These are phyloP conservation scores for Ogataea dorogensis DNA, from an alignment of 805 yeast species.

Conservation along the genomic window DNA sequence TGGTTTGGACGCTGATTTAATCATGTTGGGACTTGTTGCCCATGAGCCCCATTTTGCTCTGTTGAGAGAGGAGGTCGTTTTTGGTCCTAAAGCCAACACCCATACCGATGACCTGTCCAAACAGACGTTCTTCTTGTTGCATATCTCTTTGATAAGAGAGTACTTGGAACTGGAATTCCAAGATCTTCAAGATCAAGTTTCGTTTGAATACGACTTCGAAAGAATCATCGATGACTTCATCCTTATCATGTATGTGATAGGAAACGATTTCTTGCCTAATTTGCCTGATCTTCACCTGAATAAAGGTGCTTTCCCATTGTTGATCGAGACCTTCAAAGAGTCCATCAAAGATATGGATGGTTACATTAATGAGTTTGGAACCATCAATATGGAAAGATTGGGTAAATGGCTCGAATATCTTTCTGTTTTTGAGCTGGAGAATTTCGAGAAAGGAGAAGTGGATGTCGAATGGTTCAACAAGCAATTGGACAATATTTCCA, in stretches of 20 bases:
- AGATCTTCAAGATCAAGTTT: constrained; percentile 60
- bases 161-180: constrained; percentile 83
- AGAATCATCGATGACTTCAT: constrained; percentile 89
- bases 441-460: constrained; percentile 79
- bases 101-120: constrained; percentile 54
- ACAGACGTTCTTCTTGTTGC: constrained; percentile 80
- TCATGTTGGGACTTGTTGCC: constrained; percentile 85
- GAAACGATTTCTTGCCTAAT: constrained; percentile 96
- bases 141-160: constrained; percentile 85
- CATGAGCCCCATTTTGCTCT: constrained; percentile 96
- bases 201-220: constrained; percentile 81
- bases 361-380: constrained; percentile 80
- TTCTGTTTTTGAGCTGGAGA: constrained; percentile 77
- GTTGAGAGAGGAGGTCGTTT: constrained; percentile 91
- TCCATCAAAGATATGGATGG: constrained; percentile 74
- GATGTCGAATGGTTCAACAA: constrained; percentile 92
- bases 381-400: constrained; percentile 71
- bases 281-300: constrained; percentile 90
- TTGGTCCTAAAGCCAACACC: constrained; percentile 51
- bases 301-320: constrained; percentile 94
- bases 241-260: constrained; percentile 88
- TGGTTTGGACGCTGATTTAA: constrained; percentile 94
- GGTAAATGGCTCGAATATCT: constrained; percentile 73
- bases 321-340: constrained; percentile 83
- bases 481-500: constrained; percentile 74